Conservation (phyloP, 305 asterid species). For the Fraxinus dipetala region DNA sequence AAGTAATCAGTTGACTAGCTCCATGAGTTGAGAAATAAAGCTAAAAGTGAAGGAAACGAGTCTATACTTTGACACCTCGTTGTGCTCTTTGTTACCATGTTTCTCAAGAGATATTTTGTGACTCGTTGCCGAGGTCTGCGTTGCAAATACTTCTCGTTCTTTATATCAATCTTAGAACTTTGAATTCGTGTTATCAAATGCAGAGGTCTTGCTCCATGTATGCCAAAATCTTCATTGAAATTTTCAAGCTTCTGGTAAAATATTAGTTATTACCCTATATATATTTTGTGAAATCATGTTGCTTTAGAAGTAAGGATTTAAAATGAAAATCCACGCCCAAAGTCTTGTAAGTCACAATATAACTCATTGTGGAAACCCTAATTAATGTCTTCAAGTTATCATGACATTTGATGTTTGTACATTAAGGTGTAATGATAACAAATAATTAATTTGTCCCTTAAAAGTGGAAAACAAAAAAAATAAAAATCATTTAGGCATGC, state of each 20-base stretch:
- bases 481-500: slow-evolving; percentile 17
- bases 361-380: slow-evolving; percentile 18
- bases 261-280: neutral
- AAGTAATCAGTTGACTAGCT: too few species aligned
- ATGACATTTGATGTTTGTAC: slow-evolving; percentile 2
- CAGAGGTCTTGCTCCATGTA: neutral
- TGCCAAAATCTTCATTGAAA: neutral
- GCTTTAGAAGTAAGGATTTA: slow-evolving; percentile 36
- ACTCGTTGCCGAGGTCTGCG: too few species aligned
- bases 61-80: too few species aligned
- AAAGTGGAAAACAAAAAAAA: slow-evolving; percentile 8
- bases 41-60: too few species aligned
- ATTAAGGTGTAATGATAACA: slow-evolving; percentile 23
- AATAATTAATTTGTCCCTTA: slow-evolving; percentile 6
- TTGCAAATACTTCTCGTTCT: too few species aligned
- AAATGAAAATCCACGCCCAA: slow-evolving; percentile 12
- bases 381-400: neutral
- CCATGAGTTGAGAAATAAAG: too few species aligned
- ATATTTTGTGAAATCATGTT: slow-evolving; percentile 19
- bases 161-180: too few species aligned
- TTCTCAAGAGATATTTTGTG: too few species aligned
- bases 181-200: too few species aligned
- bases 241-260: neutral
- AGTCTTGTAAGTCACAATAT: slow-evolving; percentile 11
- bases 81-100: too few species aligned